A percentile compares a stretch with the other conserved stretches of the same genome.
phyloP scores from a whole-genome alignment of 2,329 filamentous ascomycete species.

The Podosphaera fusca region DNA sequence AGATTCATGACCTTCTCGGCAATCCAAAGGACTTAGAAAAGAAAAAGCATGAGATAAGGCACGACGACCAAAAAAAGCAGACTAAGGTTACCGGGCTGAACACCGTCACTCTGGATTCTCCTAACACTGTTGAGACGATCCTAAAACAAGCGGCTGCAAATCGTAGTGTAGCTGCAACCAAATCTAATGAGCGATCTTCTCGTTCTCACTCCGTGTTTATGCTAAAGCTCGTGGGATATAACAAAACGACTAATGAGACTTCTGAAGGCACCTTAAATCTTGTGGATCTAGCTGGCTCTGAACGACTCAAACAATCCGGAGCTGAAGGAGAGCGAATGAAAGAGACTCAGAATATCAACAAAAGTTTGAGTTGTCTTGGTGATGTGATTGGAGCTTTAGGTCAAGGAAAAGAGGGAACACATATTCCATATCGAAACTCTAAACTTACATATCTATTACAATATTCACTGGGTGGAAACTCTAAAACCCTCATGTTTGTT shows the following conservation, averaged over 20 bases:
- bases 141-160: constrained; percentile 64
- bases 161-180: constrained; percentile 85
- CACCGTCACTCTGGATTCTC: constrained; percentile 53
- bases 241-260: constrained; percentile 49
- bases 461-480: constrained; percentile 85
- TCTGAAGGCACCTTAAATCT: constrained; percentile 89
- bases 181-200: constrained; percentile 83
- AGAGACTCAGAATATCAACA: constrained; percentile 96
- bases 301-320: constrained; percentile 68
- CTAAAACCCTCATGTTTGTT: constrained; percentile 96
- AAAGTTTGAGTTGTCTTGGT: constrained; percentile 70
- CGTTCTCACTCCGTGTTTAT: constrained; percentile 95
- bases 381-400: constrained; percentile 92
- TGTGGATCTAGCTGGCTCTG: constrained; percentile 83
- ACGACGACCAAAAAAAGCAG: constrained; percentile 61
- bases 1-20: constrained; percentile 71
- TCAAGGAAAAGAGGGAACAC: constrained; percentile 48
- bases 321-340: constrained; percentile 70
- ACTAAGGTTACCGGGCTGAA: constrained; percentile 65
- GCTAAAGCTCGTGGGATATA: constrained; percentile 50
- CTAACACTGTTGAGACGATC: constrained; percentile 57
- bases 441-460: constrained; percentile 91
- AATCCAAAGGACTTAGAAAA: constrained; percentile 47
- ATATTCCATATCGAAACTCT: constrained; percentile 87
- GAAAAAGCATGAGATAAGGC: constrained; percentile 73